phyloP scores from a whole-genome alignment of 305 asterid species.

The Fraxinus platypoda region DNA sequence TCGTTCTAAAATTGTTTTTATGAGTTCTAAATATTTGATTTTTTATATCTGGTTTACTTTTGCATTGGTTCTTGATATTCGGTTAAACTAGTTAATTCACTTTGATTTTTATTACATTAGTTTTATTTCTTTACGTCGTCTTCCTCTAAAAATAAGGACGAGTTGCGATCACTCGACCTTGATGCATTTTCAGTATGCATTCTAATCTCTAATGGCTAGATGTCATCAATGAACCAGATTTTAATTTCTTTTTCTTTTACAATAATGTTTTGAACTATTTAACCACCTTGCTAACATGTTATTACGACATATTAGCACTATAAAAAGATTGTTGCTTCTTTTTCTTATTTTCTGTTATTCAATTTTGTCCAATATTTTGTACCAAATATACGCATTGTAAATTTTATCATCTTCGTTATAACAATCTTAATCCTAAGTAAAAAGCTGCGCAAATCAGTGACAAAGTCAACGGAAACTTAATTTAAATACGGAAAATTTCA shows the following conservation, averaged over 20 bases:
- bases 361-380: no score
- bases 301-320: neutral
- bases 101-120: neutral
- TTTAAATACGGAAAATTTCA: no score
- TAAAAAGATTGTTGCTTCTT: neutral
- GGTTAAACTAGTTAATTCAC: neutral
- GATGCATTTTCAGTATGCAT: neutral
- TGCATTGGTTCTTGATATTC: neutral
- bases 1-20: no score
- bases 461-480: neutral
- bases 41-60: neutral
- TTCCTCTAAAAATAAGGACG: neutral
- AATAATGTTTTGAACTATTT: no score
- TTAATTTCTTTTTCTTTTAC: no score
- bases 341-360: neutral
- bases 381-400: no score
- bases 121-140: neutral
- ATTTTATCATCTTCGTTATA: no score
- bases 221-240: no score
- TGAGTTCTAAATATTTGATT: no score
- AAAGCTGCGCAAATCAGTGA: no score
- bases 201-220: no score
- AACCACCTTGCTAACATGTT: neutral
- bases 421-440: no score
- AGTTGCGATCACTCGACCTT: neutral